Percentiles rank a stretch among this genome's conserved stretches.
These are phyloP conservation scores for Candida nitratophila DNA, from an alignment of 805 yeast species.

Conservation along the genomic window DNA sequence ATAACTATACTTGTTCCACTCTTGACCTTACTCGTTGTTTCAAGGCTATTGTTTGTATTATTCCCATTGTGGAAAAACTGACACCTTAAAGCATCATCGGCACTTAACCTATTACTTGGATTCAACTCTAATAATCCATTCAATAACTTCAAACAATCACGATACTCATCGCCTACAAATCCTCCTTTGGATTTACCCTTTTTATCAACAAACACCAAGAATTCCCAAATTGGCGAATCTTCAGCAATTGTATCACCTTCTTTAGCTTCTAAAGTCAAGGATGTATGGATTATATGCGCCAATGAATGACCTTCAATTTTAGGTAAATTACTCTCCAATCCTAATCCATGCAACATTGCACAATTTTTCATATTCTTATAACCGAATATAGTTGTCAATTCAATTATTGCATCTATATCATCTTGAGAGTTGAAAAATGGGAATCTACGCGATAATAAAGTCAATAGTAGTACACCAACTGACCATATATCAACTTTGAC, in stretches of 20 bases:
- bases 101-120: slow-evolving; percentile 48
- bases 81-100: slow-evolving; percentile 47
- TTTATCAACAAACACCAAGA: slow-evolving; percentile 42
- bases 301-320: slow-evolving; percentile 38
- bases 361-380: slow-evolving; percentile 60
- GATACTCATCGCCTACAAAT: slow-evolving; percentile 29
- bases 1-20: too few species aligned
- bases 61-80: slow-evolving; percentile 41
- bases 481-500: slow-evolving; percentile 88
- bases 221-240: slow-evolving; percentile 67
- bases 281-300: slow-evolving; percentile 34
- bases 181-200: slow-evolving; percentile 32
- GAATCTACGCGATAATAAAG: slow-evolving; percentile 71
- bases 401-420: slow-evolving; percentile 87
- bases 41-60: too few species aligned
- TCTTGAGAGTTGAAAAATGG: slow-evolving; percentile 94
- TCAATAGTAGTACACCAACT: slow-evolving; percentile 80
- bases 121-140: slow-evolving; percentile 53
- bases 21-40: too few species aligned
- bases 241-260: slow-evolving; percentile 57
- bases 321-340: slow-evolving; percentile 60
- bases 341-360: slow-evolving; percentile 83
- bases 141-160: slow-evolving; percentile 47
- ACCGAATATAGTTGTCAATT: slow-evolving; percentile 78
- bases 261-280: slow-evolving; percentile 36